A percentile compares a stretch with the other conserved stretches of the same genome.
These are phyloP conservation scores for Annona cherimola DNA, from an alignment of 164 flowering plant genomes.

Conservation along the genomic window DNA sequence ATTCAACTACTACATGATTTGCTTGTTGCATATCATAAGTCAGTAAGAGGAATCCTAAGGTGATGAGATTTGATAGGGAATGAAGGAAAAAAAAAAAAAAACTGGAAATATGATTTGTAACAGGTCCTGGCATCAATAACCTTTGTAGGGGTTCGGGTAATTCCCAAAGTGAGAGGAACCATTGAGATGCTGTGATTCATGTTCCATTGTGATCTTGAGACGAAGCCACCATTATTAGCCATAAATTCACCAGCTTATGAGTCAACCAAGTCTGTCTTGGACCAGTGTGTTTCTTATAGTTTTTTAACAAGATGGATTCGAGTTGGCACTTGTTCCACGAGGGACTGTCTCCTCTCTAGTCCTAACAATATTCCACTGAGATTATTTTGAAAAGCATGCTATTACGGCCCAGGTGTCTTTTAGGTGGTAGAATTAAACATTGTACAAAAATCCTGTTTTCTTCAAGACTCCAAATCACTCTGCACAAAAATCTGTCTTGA, in stretches of 20 bases:
- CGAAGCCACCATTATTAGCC: not conserved
- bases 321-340: too few species aligned
- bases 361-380: too few species aligned
- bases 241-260: not conserved
- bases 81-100: too few species aligned
- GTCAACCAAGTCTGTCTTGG: not conserved
- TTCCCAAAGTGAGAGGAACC: not conserved
- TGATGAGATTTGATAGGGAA: not conserved
- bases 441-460: too few species aligned
- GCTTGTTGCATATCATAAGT: not conserved
- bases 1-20: not conserved
- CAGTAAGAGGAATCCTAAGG: not conserved
- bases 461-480: too few species aligned
- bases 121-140: not conserved
- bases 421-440: too few species aligned
- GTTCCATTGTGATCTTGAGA: not conserved
- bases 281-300: too few species aligned
- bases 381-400: too few species aligned
- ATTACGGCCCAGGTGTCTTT: too few species aligned
- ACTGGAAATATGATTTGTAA: not conserved
- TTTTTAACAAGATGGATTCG: too few species aligned
- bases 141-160: not conserved
- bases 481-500: too few species aligned
- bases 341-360: too few species aligned
- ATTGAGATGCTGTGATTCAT: not conserved